Base-by-base conservation (phyloP, 164 flowering plant species). In the Nymphaea thermarum region DNA sequence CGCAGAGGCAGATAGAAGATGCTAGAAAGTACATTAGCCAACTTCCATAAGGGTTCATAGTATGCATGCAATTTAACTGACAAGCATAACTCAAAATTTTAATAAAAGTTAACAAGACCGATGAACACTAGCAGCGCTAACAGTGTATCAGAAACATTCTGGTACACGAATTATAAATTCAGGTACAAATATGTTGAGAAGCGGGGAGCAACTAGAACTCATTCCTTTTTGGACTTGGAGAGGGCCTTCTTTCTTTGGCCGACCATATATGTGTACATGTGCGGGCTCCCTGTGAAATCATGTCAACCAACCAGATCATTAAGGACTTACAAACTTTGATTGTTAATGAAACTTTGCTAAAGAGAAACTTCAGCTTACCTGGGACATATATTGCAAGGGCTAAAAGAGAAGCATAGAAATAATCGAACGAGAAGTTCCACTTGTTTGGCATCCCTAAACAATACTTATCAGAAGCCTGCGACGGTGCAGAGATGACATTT, bases 351-450 rank as follows among this genome's bases (percentile, higher is more conserved):
- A 6, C 6, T 47, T 47, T 12, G 12, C 11, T 3, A 12, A 2
- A 47, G 55, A 4, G 55, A 47, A 47, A 12, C 12, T 7, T 47
- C 7, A 6, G 55, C 77, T 66, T 81, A 64, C 93, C 96, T 77
- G 96, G 96, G 16, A 87, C 80, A 43, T 87, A 89, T 67, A 79
- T 59, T 57, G 74, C 89, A 18, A 89, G 79, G 14, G 61, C 75
- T 8, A 80, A 64, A 67, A 89, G 64, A 3, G 88, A 74, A 18
- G 77, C 80, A 36, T 77, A 89, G 77, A 77, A 89, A 80, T 80
- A 81, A 70, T 89, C 93, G 64, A 89, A 86, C 8, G 91, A 80
- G 77, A 77, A 89, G 80, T 89, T 89, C 91, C 81, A 87, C 72
- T 80, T 85, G 85, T 89, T 87, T 42, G 96, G 96, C 93, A 87